A percentile compares a stretch with the other conserved stretches of the same genome.
Evolutionary conservation across 805 yeast genomes (phyloP).

Genomic region (Yamadazyma endophytica): DNA sequence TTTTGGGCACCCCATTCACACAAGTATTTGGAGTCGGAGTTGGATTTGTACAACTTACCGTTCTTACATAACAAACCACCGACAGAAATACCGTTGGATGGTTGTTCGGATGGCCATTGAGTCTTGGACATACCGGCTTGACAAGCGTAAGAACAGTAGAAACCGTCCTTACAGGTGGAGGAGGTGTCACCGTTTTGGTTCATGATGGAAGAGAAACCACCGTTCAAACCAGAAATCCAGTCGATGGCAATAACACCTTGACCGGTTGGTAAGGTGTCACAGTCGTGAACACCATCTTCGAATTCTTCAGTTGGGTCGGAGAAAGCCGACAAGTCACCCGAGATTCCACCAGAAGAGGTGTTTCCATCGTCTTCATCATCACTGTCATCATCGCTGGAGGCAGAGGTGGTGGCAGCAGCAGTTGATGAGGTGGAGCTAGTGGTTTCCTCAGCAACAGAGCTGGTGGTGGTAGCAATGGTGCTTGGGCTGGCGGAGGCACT

Average conservation of each 20-base stretch:
- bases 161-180: slow-evolving; percentile 77
- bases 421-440: slow-evolving; percentile 9
- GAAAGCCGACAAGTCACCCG: slow-evolving; percentile 60
- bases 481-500: slow-evolving; percentile 11
- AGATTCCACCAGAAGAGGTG: slow-evolving; percentile 23
- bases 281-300: slow-evolving; percentile 65
- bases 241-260: slow-evolving; percentile 78
- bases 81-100: slow-evolving; percentile 81
- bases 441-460: slow-evolving; percentile 5
- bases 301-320: slow-evolving; percentile 57
- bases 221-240: slow-evolving; percentile 46
- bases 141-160: slow-evolving; percentile 96
- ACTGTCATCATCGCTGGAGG: slow-evolving; percentile 5
- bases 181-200: slow-evolving; percentile 56
- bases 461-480: slow-evolving; percentile 6
- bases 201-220: slow-evolving; percentile 82
- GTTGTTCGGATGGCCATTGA: slow-evolving; percentile 92
- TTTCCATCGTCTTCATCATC: slow-evolving; percentile 4
- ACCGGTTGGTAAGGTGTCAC: slow-evolving; percentile 72
- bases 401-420: slow-evolving; percentile 5
- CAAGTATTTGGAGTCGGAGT: slow-evolving; percentile 56
- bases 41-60: slow-evolving; percentile 83
- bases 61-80: slow-evolving; percentile 88
- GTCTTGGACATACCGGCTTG: slow-evolving; percentile 99
- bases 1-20: slow-evolving; percentile 84